Evolutionary conservation across 352 stramenopile species (phyloP), one percentile per base, ranked within the genome.

Genomic region (Phytophthora colocasiae): DNA sequence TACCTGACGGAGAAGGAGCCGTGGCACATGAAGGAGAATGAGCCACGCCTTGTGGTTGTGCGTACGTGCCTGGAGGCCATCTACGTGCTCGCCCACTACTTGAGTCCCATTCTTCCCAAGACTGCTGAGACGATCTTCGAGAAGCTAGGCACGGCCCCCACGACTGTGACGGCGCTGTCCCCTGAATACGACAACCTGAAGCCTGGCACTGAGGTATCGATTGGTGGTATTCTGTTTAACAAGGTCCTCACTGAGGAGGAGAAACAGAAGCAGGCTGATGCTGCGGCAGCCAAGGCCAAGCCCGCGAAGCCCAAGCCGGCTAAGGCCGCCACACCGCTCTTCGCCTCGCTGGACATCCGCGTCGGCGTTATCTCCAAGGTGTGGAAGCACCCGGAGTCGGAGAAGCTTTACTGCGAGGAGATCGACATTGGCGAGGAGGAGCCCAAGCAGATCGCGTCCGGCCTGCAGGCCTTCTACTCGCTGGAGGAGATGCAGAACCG

Each of bases 331-430:
- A 76, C 71, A 46, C 83, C 83, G 41, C 75, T 94, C 40, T 96
- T 93, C 46, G 73, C 87, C 2, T 87, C 78, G 41, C 71, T 92
- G 11, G 87, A 96, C 41, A 93, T 96, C 53, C 87, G 87, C 41
- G 89, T 96, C 5, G 89, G 87, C 27, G 77, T 87, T 39, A 88
- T 96, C 71, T 78, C 75, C 34, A 92, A 93, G 64, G 87, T 82
- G 8, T 96, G 89, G 89, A 81, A 87, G 51, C 89, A 96, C 66
- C 87, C 87, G 11, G 87, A 95, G 51, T 93, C 83, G 67, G 89
- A 96, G 41, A 99, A 98, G 73, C 85, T 99, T 1, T 99, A 96
- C 74, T 99, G 97, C 68, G 98, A 99, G 79, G 97, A 99, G 80
- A 99, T 99, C 45, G 97, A 99, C 73, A 82, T 99, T 29, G 98